Conservation (phyloP, 768 basidiomycete species). For the Tricholoma matsutake region DNA sequence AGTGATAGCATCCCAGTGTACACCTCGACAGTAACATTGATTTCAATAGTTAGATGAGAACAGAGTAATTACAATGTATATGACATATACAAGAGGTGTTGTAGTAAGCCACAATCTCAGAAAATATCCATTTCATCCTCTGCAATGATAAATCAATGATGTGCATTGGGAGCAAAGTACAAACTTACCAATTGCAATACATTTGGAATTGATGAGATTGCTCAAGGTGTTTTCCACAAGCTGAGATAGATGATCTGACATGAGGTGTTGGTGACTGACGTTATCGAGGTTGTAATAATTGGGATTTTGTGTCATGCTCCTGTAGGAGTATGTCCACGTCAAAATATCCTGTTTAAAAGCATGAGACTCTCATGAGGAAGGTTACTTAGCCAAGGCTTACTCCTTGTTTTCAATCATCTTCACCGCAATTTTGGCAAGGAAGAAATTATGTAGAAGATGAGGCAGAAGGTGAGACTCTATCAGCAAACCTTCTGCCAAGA, state of each 20-base stretch:
- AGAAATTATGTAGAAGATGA: conserved; percentile 91
- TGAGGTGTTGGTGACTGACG: conserved; percentile 93
- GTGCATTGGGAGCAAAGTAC: background rate
- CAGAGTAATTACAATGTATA: background rate
- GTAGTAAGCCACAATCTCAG: conserved; percentile 97
- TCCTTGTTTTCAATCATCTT: conserved; percentile 99
- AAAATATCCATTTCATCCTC: conserved; percentile 92
- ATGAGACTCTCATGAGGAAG: background rate
- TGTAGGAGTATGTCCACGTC: conserved; percentile 99
- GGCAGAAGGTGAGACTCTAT: conserved; percentile 95
- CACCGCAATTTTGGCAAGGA: conserved; percentile 96
- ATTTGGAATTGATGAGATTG: conserved; percentile 92
- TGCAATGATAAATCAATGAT: conserved; percentile 18
- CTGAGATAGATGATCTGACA: conserved; percentile 93
- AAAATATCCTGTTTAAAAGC: conserved; percentile 69
- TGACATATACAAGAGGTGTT: conserved; percentile 76
- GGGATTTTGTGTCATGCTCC: conserved; percentile 96
- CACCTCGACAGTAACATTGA: conserved; percentile 95
- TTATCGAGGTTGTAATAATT: conserved; percentile 94
- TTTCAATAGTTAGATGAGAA: conserved; percentile 12
- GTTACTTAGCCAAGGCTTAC: conserved; percentile 71
- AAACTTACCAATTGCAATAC: conserved; percentile 77
- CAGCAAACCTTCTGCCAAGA: conserved; percentile 93
- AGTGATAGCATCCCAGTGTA: conserved; percentile 94
- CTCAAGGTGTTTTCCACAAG: conserved; percentile 90